Evolutionary conservation across 768 basidiomycete species (phyloP).

Genomic region (Rhodosporidiobolus odoratus): DNA sequence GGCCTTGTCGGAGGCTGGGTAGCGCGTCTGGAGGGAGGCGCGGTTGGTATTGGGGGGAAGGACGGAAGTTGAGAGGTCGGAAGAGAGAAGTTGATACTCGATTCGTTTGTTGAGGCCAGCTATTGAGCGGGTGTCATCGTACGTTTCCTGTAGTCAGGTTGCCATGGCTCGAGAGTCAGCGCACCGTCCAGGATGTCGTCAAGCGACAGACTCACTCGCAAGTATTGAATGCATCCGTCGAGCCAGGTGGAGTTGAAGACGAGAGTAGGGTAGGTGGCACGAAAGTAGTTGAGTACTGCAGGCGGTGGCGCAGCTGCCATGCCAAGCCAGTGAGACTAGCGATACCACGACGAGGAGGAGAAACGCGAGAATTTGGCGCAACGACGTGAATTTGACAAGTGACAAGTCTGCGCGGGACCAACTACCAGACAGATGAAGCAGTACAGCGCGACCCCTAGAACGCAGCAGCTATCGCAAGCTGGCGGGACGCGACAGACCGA

Average conservation of each 20-base stretch:
- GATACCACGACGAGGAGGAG: too few species aligned
- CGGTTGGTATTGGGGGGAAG: neutral
- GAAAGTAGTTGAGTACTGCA: too few species aligned
- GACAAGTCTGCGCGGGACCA: too few species aligned
- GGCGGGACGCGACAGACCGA: too few species aligned
- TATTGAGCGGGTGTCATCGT: neutral
- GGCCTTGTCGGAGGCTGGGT: neutral
- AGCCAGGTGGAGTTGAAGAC: slow-evolving; percentile 31
- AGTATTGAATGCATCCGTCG: slow-evolving; percentile 25
- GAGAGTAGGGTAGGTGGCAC: slow-evolving; percentile 14
- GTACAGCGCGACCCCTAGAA: too few species aligned
- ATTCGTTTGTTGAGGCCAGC: slow-evolving; percentile 30
- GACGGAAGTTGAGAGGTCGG: slow-evolving; percentile 34
- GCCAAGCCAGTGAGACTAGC: too few species aligned
- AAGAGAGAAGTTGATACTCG: slow-evolving; percentile 30
- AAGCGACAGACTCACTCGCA: slow-evolving; percentile 8
- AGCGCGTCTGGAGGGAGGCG: neutral
- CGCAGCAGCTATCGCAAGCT: too few species aligned
- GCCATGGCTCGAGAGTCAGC: neutral
- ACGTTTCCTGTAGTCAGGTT: neutral
- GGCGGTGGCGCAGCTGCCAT: too few species aligned
- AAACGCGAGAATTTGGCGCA: too few species aligned
- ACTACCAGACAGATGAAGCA: too few species aligned
- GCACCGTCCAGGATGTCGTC: neutral
- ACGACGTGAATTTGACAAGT: too few species aligned